Evolutionary conservation across 2,329 filamentous ascomycete genomes (phyloP).

Genomic region (Dendryphion nanum): DNA sequence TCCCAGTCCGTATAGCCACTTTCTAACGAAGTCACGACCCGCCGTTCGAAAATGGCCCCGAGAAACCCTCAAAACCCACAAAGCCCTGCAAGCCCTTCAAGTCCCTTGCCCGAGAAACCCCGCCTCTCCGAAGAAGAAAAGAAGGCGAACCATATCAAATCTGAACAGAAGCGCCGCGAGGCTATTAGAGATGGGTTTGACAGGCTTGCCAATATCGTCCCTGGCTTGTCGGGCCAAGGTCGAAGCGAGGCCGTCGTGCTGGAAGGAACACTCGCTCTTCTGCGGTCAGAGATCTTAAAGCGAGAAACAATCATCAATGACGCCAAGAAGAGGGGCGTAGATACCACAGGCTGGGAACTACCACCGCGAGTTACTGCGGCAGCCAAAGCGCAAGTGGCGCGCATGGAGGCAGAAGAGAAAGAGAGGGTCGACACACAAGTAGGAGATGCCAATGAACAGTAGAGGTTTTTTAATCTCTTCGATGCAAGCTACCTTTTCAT

Average conservation of each 20-base stretch:
- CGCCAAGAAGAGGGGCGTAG: conserved; percentile 35
- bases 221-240: conserved; percentile 77
- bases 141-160: conserved; percentile 72
- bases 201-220: conserved; percentile 74
- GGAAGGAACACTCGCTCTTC: conserved; percentile 49
- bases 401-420: conserved; percentile 14
- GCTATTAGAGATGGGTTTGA: conserved; percentile 85
- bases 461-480: too few relatives aligned
- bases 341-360: conserved; percentile 32
- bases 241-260: conserved; percentile 85
- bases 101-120: too few relatives aligned
- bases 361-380: conserved; percentile 27
- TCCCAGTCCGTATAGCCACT: too few relatives aligned
- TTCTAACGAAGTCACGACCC: too few relatives aligned
- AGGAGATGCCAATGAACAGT: too few relatives aligned
- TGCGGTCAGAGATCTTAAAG: conserved; percentile 42
- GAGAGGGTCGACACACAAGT: too few relatives aligned
- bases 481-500: too few relatives aligned
- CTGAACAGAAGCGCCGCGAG: conserved; percentile 64
- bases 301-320: conserved; percentile 36
- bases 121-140: conserved; percentile 69
- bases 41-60: background rate
- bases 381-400: conserved; percentile 24
- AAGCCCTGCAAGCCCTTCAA: too few relatives aligned
- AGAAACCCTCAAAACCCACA: background rate